Evolutionary conservation across 768 basidiomycete species (phyloP).

Genomic region (Lactifluus volemus): DNA sequence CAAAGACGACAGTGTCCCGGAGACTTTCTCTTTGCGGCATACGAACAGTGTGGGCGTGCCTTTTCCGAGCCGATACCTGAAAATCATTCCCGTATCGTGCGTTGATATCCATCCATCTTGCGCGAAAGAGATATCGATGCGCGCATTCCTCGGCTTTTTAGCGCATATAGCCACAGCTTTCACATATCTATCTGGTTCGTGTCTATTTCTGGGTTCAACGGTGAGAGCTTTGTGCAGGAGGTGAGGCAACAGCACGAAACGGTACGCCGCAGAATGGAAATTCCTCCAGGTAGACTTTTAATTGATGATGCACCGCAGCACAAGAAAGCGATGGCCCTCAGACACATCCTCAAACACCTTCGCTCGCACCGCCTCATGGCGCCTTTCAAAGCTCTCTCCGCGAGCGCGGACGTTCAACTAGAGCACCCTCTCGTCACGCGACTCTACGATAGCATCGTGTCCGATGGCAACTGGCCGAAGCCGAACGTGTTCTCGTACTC

Average conservation of each 20-base stretch:
- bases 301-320: constrained; percentile 34
- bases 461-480: constrained; percentile 52
- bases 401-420: constrained; percentile 43
- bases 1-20: constrained; percentile 55
- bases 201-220: constrained; percentile 48
- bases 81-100: constrained; percentile 69
- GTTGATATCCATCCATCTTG: constrained; percentile 21
- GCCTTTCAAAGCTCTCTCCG: constrained; percentile 51
- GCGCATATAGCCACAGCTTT: constrained; percentile 63
- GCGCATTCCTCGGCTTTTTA: constrained; percentile 22
- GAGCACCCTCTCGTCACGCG: constrained; percentile 67
- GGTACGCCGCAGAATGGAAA: constrained; percentile 33
- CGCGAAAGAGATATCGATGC: not conserved
- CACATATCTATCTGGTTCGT: constrained; percentile 78
- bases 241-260: constrained; percentile 49
- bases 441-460: constrained; percentile 54
- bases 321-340: constrained; percentile 54
- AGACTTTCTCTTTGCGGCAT: constrained; percentile 54
- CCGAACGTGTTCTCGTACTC: constrained; percentile 44
- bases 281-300: not conserved
- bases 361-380: constrained; percentile 65
- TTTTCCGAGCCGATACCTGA: constrained; percentile 62
- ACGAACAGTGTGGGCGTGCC: constrained; percentile 45
- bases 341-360: constrained; percentile 67
- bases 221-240: constrained; percentile 47